Conservation (phyloP, 225 moss, liverwort and hornwort genomes). For the Antitrichia curtipendula region DNA sequence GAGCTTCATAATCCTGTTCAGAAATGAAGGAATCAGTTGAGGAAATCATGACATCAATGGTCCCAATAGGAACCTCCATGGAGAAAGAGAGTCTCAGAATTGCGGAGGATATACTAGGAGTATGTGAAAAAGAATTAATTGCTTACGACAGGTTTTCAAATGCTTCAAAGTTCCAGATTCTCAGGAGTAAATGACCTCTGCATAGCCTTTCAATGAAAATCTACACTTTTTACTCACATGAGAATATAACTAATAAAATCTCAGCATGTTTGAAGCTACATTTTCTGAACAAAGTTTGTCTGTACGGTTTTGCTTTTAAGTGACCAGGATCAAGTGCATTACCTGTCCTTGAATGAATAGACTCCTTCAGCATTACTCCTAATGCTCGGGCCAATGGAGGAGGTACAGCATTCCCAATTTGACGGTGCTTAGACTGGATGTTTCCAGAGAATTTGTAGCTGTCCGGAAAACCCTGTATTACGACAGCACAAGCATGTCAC, state of each 20-base stretch:
- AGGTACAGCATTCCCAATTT: constrained; percentile 97
- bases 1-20: background rate
- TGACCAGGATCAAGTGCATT: background rate
- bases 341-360: constrained; percentile 4
- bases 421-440: constrained; percentile 84
- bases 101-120: background rate
- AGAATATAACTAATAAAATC: background rate
- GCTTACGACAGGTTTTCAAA: background rate
- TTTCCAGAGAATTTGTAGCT: constrained; percentile 72
- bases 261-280: background rate
- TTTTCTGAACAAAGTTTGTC: background rate
- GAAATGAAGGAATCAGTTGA: background rate
- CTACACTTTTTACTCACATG: background rate
- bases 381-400: constrained; percentile 86
- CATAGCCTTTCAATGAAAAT: background rate
- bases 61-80: background rate
- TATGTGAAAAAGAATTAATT: background rate
- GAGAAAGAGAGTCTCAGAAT: background rate
- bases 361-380: constrained; percentile 68
- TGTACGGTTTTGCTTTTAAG: background rate
- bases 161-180: background rate
- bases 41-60: background rate
- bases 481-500: background rate
- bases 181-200: background rate
- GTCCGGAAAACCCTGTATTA: constrained; percentile 81